These are phyloP conservation scores for Candida coquimbonensis DNA, from an alignment of 805 yeast species.

Conservation along the genomic window DNA sequence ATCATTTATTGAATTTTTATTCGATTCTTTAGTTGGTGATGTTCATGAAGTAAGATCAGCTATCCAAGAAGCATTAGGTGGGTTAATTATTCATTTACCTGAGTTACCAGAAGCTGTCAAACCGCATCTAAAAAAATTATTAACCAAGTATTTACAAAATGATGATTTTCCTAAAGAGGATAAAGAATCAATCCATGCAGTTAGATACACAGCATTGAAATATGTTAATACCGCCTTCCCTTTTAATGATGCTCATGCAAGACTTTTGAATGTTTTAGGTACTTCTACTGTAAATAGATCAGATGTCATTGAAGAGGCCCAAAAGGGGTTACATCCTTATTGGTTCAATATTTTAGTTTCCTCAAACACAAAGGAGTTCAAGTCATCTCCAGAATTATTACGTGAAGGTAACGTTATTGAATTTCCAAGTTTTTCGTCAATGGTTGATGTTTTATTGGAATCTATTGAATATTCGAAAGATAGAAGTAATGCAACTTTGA, in stretches of 20 bases:
- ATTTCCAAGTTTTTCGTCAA: conserved; percentile 50
- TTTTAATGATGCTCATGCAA: conserved; percentile 59
- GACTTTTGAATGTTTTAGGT: conserved; percentile 64
- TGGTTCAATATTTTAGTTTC: conserved; percentile 58
- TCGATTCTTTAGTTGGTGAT: conserved; percentile 65
- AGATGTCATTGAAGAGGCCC: conserved; percentile 75
- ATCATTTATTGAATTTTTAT: conserved; percentile 54
- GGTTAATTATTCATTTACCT: conserved; percentile 44
- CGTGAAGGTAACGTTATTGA: conserved; percentile 30
- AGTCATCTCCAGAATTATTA: conserved; percentile 36
- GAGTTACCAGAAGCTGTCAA: conserved; percentile 33
- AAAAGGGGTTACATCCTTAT: conserved; percentile 74
- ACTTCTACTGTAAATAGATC: conserved; percentile 49
- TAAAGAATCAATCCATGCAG: conserved; percentile 35
- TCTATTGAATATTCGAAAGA: conserved; percentile 22
- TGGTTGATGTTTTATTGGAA: conserved; percentile 27
- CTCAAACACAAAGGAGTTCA: conserved; percentile 35
- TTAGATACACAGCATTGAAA: conserved; percentile 59
- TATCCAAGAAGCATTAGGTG: conserved; percentile 64
- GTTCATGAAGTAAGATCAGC: conserved; percentile 52
- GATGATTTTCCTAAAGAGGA: conserved; percentile 24
- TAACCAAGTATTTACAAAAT: conserved; percentile 30
- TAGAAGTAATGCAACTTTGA: conserved; percentile 23
- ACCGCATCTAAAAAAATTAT: conserved; percentile 32
- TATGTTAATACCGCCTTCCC: conserved; percentile 57